Conservation (phyloP, 1,284 basidiomycete genomes). For the Fistulina hepatica region DNA sequence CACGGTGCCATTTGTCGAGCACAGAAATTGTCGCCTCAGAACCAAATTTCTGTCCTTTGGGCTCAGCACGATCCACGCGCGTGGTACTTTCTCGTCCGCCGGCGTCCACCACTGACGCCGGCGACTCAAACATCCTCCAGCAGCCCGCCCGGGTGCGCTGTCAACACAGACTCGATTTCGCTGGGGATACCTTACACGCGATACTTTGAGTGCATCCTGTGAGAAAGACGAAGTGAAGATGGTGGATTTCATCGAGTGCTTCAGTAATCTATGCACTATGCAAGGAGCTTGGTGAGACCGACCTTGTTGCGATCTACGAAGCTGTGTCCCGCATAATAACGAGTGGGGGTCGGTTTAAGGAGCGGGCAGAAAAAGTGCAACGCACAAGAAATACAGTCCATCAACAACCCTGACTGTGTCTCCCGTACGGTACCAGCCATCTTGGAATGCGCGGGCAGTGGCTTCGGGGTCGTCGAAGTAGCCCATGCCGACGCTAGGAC, state of each 20-base stretch:
- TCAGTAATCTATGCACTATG: too few species aligned
- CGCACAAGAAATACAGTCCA: slow-evolving; percentile 54
- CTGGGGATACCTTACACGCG: slow-evolving; percentile 65
- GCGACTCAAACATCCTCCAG: slow-evolving; percentile 51
- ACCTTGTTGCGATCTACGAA: slow-evolving; percentile 55
- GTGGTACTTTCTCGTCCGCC: slow-evolving; percentile 55
- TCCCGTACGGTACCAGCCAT: slow-evolving; percentile 63
- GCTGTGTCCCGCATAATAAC: too few species aligned
- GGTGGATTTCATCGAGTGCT: too few species aligned
- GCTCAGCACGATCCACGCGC: slow-evolving; percentile 65
- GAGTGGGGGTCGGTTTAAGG: not conserved
- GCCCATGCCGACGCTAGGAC: slow-evolving; percentile 44
- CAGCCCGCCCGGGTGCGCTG: slow-evolving; percentile 45
- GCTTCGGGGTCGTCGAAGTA: slow-evolving; percentile 64
- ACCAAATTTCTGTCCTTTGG: slow-evolving; percentile 37
- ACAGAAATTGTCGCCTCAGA: slow-evolving; percentile 29
- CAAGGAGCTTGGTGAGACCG: slow-evolving; percentile 4
- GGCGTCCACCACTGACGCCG: slow-evolving; percentile 57
- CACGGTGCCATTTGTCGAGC: slow-evolving; percentile 48
- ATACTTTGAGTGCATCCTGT: slow-evolving; percentile 66
- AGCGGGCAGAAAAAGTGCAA: slow-evolving; percentile 10
- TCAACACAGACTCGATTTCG: slow-evolving; percentile 56
- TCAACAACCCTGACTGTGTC: slow-evolving; percentile 53
- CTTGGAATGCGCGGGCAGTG: slow-evolving; percentile 51
- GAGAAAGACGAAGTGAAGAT: too few species aligned